phyloP scores from a whole-genome alignment of 257 asterid species.

The Mentha longifolia region DNA sequence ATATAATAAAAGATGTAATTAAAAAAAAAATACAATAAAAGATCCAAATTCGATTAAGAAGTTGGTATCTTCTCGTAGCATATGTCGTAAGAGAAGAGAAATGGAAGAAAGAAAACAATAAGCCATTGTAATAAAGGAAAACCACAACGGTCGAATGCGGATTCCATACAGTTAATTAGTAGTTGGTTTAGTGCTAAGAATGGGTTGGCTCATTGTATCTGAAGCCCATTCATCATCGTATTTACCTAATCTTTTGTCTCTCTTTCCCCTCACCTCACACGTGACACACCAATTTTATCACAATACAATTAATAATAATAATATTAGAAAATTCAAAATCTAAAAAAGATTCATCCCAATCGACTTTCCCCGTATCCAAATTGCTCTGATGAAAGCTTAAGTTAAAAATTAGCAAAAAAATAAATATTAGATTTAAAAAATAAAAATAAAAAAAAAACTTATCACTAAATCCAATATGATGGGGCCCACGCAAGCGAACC shows the following conservation, averaged over 20 bases:
- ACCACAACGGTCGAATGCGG: no score
- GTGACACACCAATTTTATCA: not conserved
- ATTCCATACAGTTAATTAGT: not conserved
- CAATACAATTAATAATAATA: not conserved
- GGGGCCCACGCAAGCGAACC: conserved; percentile 15
- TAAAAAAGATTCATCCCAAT: not conserved
- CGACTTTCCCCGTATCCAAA: not conserved
- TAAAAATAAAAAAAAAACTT: no score
- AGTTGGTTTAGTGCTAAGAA: conserved; percentile 10
- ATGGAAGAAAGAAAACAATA: no score
- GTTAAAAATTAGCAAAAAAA: no score
- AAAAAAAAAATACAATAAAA: no score
- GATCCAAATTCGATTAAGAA: no score
- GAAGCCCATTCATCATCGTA: not conserved
- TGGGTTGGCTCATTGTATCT: not conserved
- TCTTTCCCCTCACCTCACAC: conserved; percentile 7
- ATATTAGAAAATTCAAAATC: not conserved
- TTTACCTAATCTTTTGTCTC: not conserved
- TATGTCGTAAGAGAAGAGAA: not conserved
- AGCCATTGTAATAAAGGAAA: no score
- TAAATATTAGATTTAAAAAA: no score
- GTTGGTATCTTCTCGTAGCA: no score
- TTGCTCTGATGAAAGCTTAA: no score
- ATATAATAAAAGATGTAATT: no score
- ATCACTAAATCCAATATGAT: not conserved